Base-by-base conservation (phyloP, 2,329 filamentous ascomycete species). In the Fusarium chlamydosporum region DNA sequence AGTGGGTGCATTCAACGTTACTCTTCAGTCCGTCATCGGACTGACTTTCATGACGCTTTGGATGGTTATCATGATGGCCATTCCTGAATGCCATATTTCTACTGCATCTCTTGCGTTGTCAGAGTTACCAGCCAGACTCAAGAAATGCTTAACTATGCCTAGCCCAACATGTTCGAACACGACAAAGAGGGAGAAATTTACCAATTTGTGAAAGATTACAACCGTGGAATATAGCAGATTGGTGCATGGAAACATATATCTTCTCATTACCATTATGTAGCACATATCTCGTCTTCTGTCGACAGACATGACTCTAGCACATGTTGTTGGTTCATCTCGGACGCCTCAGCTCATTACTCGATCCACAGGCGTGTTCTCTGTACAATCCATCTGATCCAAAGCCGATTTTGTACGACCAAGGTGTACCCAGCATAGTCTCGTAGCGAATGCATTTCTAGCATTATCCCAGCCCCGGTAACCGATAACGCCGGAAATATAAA, bases 181-280 rank as follows among this genome's bases (percentile, higher is more conserved):
- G 7, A 27, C 7, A 10, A 43, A 23, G 23, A 23, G 23, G 41
- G 11, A n/a, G 5, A 27, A 7, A 45, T 13, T 18, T 7, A 13
- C 10, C 16, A 7, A 29, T 11, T 29, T 26, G 29, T 12, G 11
- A 18, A 26, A 7, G 3, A 29, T 6, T 7, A 2, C 6, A 18
- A 45, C 4, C n/a, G n/a, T 1, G 4, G 7, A 31, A 8, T 5
- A 6, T 13, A n/a, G 23, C 23, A 26, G 13, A 27, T 42, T 47
- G 29, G 26, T 56, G 33, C 29, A 51, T 40, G 42, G 54, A 59
- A 59, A 59, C 59, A 65, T 48, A 61, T 65, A 50, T 69, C 42
- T 55, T 73, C 45, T 67, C 65, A 73, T 74, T 74, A 74, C 65
- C 54, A 74, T 74, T 74, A 74, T 47, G 68, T 68, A 65, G 40